Evolutionary conservation across 2,329 filamentous ascomycete species (phyloP).

Genomic region (Zelopaecilomyces penicillatus): DNA sequence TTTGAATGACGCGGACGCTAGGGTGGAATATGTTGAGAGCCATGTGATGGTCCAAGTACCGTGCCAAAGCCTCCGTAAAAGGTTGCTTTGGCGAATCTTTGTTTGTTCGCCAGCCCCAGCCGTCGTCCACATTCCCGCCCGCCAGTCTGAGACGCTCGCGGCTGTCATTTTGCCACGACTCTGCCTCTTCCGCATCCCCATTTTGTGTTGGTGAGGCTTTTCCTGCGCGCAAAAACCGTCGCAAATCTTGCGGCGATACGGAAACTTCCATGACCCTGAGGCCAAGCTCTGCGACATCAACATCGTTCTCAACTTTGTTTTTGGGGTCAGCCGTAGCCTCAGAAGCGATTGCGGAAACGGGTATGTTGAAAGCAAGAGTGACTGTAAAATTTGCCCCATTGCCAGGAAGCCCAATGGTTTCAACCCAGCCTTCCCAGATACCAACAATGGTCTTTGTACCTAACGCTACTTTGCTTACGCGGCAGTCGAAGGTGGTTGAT

Average conservation of each 20-base stretch:
- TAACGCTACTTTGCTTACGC: conserved; percentile 40
- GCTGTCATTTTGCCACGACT: conserved; percentile 23
- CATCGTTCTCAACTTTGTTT: conserved; percentile 12
- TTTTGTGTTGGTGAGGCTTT: conserved; percentile 9
- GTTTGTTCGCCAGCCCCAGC: conserved; percentile 40
- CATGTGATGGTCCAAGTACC: conserved; percentile 44
- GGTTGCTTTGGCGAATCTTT: conserved; percentile 20
- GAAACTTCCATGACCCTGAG: conserved; percentile 43
- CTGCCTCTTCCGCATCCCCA: conserved; percentile 4
- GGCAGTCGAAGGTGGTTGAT: conserved; percentile 46
- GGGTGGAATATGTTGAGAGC: conserved; percentile 48
- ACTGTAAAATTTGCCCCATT: conserved; percentile 38
- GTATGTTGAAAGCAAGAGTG: conserved; percentile 42
- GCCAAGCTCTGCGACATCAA: conserved; percentile 15
- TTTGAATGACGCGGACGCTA: conserved; percentile 41
- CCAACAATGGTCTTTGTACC: conserved; percentile 42
- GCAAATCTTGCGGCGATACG: conserved; percentile 39
- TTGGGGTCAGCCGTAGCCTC: conserved; percentile 5
- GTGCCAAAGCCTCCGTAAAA: conserved; percentile 42
- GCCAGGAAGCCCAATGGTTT: conserved; percentile 25
- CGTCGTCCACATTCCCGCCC: conserved; percentile 40
- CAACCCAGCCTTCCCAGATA: conserved; percentile 45
- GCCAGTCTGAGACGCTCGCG: conserved; percentile 37
- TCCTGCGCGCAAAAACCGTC: conserved; percentile 37
- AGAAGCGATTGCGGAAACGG: conserved; percentile 14